Evolutionary conservation across 495 filamentous ascomycete species (phyloP).

Genomic region (Mytilinidion resinicola): DNA sequence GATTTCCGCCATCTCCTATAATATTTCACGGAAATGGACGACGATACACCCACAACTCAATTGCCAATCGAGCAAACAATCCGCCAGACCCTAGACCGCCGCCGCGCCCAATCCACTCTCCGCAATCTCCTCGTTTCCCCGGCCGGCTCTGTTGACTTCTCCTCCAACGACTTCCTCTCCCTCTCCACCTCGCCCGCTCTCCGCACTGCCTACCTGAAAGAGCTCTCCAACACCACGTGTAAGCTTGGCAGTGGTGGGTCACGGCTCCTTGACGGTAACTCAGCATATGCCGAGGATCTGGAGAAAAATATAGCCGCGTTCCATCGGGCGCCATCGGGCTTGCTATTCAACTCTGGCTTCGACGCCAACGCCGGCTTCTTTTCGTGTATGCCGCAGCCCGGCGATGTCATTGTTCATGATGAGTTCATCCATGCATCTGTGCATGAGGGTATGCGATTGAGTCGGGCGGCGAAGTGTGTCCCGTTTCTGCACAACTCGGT

Average conservation of each 20-base stretch:
- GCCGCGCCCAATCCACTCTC: constrained; percentile 43
- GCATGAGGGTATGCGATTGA: constrained; percentile 70
- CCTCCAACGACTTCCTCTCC: constrained; percentile 60
- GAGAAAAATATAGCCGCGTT: constrained; percentile 60
- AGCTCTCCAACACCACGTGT: constrained; percentile 32
- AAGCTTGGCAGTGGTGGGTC: constrained; percentile 54
- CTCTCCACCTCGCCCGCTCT: constrained; percentile 44
- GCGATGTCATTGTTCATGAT: constrained; percentile 67
- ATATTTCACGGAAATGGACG: not conserved
- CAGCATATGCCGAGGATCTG: constrained; percentile 53
- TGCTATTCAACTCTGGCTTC: constrained; percentile 75
- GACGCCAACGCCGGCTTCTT: constrained; percentile 71
- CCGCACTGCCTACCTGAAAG: constrained; percentile 37
- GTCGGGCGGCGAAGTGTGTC: constrained; percentile 44
- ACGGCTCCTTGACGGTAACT: constrained; percentile 65
- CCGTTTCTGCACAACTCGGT: constrained; percentile 60
- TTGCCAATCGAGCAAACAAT: constrained; percentile 37
- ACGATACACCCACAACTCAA: not conserved
- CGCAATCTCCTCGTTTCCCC: constrained; percentile 43
- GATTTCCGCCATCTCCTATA: no score
- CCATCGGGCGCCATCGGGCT: constrained; percentile 54
- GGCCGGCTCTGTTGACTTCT: constrained; percentile 47
- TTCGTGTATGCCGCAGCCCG: constrained; percentile 57
- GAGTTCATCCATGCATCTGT: constrained; percentile 71
- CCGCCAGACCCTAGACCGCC: constrained; percentile 35